Conservation (phyloP, 345 rosid genomes). For the Hibiscus tridactylites region DNA sequence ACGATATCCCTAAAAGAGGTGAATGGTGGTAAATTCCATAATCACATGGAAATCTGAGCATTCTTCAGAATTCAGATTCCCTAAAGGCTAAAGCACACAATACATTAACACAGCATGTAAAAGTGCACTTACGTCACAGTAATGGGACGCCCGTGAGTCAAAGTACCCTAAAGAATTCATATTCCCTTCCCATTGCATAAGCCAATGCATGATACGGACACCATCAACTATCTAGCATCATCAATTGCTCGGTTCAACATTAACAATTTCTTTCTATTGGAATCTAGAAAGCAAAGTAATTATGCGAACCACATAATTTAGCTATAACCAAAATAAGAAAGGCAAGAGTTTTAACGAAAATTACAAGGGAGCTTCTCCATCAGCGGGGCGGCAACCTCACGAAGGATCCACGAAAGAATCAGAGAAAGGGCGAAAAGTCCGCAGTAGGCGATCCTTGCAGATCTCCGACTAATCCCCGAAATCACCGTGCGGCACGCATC, state of each 20-base stretch:
- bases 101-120: not conserved
- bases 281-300: not conserved
- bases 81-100: not conserved
- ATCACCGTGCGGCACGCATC: constrained; percentile 86
- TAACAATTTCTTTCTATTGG: not conserved
- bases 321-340: not conserved
- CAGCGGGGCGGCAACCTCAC: constrained; percentile 97
- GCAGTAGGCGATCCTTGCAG: constrained; percentile 94
- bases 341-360: constrained; percentile 10
- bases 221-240: not conserved
- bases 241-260: not conserved
- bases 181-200: not conserved
- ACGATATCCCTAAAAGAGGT: not conserved
- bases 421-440: constrained; percentile 92
- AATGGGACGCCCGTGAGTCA: not conserved
- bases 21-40: not conserved
- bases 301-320: not conserved
- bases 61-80: not conserved
- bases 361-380: constrained; percentile 98
- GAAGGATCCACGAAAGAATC: constrained; percentile 89
- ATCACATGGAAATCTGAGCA: not conserved
- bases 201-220: not conserved
- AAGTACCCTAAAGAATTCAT: not conserved
- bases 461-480: constrained; percentile 83
- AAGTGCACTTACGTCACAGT: not conserved